phyloP scores from a whole-genome alignment of 2,329 filamentous ascomycete genomes.

The Didymella arachidicola region DNA sequence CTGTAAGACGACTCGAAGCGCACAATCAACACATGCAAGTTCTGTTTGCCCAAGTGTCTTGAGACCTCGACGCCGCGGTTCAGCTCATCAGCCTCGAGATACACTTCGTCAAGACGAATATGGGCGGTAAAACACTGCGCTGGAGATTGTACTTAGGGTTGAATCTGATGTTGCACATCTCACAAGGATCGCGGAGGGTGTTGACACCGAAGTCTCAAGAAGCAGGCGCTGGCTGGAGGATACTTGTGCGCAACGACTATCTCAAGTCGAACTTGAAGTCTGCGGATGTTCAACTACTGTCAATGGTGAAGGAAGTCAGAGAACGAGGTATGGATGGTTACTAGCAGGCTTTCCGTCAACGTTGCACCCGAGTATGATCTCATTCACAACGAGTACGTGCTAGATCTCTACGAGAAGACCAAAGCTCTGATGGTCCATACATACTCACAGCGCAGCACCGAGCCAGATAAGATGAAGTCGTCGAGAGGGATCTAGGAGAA shows the following conservation, averaged over 20 bases:
- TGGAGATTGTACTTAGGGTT: constrained; percentile 15
- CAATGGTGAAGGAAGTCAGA: constrained; percentile 12
- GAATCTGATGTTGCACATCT: constrained; percentile 15
- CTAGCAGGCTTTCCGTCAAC: constrained; percentile 9
- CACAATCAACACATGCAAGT: constrained; percentile 12
- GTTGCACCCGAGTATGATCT: constrained; percentile 13
- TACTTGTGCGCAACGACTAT: constrained; percentile 2
- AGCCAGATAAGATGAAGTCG: neutral
- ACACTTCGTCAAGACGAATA: constrained; percentile 3
- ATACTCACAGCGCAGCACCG: constrained; percentile 7
- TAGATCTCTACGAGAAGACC: constrained; percentile 16
- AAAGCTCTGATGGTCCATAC: constrained; percentile 13
- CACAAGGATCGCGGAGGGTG: neutral
- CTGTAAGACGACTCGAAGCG: constrained; percentile 9
- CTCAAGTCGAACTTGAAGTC: constrained; percentile 15
- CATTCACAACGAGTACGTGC: constrained; percentile 4
- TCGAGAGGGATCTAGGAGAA: neutral
- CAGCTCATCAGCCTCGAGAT: constrained; percentile 11
- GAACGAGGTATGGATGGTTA: constrained; percentile 10
- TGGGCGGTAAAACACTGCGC: constrained; percentile 7
- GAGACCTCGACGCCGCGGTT: constrained; percentile 4
- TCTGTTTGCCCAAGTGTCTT: constrained; percentile 4
- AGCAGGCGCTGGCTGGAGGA: neutral
- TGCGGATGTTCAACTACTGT: constrained; percentile 10
- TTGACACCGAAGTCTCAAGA: neutral